Percentiles rank a stretch among this genome's conserved stretches.
These are phyloP conservation scores for Rhynchospora tenuis DNA, from an alignment of 176 grass and related monocot species.

Conservation along the genomic window DNA sequence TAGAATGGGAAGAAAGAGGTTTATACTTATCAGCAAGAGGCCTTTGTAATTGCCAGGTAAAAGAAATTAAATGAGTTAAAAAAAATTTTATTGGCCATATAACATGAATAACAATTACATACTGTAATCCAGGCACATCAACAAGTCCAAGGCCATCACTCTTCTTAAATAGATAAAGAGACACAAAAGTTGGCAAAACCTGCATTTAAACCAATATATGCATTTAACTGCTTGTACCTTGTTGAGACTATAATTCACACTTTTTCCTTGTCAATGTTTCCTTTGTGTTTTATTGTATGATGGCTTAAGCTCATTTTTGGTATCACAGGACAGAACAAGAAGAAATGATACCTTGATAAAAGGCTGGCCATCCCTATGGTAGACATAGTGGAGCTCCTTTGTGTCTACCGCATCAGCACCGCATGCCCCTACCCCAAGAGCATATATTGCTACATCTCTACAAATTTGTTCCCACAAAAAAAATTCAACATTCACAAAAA, in stretches of 20 bases:
- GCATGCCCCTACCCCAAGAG: slow-evolving; percentile 76
- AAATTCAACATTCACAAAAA: too few relatives aligned
- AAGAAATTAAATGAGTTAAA: not conserved
- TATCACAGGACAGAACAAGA: slow-evolving; percentile 9
- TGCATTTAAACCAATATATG: slow-evolving; percentile 33
- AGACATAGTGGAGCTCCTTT: slow-evolving; percentile 78
- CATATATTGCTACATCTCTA: slow-evolving; percentile 84
- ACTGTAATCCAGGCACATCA: slow-evolving; percentile 74
- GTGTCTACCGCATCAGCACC: slow-evolving; percentile 66
- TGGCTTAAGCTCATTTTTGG: not conserved
- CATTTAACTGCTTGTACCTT: not conserved
- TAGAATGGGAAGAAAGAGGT: not conserved
- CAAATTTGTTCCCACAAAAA: slow-evolving; percentile 23
- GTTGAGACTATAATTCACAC: not conserved
- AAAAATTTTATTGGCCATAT: not conserved
- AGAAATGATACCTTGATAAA: slow-evolving; percentile 52
- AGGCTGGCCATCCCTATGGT: slow-evolving; percentile 65
- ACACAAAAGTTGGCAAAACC: slow-evolving; percentile 82
- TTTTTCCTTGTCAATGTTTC: not conserved
- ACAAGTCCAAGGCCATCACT: slow-evolving; percentile 52
- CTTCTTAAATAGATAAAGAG: slow-evolving; percentile 60
- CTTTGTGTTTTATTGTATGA: not conserved
- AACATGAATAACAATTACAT: slow-evolving; percentile 24
- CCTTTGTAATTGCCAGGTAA: not conserved
- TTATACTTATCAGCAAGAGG: too few relatives aligned